Evolutionary conservation across 2,329 filamentous ascomycete genomes (phyloP).

Genomic region (Colletotrichum camelliae): DNA sequence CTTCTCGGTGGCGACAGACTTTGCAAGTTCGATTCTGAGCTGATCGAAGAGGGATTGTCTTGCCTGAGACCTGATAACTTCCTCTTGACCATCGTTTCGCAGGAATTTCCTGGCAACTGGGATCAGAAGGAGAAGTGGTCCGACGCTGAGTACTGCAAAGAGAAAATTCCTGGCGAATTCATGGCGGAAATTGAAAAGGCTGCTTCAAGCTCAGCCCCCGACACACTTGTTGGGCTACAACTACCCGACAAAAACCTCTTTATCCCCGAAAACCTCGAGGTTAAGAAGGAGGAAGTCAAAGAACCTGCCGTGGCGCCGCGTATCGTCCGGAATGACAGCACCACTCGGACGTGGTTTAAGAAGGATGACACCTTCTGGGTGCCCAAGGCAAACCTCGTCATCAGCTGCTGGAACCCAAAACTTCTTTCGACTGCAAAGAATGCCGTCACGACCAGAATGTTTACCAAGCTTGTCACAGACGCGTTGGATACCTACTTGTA

Average conservation of each 20-base stretch:
- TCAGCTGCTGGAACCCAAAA: constrained; percentile 82
- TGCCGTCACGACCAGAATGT: constrained; percentile 78
- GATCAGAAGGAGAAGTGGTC: constrained; percentile 96
- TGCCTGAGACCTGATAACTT: constrained; percentile 89
- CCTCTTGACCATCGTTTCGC: constrained; percentile 80
- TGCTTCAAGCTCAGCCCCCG: constrained; percentile 57
- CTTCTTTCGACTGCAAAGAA: constrained; percentile 82
- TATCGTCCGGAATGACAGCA: constrained; percentile 82
- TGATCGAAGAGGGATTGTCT: constrained; percentile 75
- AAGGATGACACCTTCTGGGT: constrained; percentile 99
- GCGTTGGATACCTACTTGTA: constrained; percentile 93
- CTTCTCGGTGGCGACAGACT: constrained; percentile 82
- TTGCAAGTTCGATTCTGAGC: constrained; percentile 77
- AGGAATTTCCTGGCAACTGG: constrained; percentile 84
- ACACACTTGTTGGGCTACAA: constrained; percentile 75
- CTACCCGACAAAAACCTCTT: constrained; percentile 95
- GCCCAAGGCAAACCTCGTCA: constrained; percentile 86
- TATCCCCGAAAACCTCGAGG: constrained; percentile 91
- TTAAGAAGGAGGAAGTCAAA: constrained; percentile 90
- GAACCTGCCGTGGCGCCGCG: constrained; percentile 76
- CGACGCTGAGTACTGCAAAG: constrained; percentile 87
- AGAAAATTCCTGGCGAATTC: constrained; percentile 81
- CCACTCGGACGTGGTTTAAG: constrained; percentile 91
- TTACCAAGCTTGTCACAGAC: constrained; percentile 85
- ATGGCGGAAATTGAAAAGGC: constrained; percentile 73